phyloP scores from a whole-genome alignment of 352 stramenopile species.

The Peronospora farinosa region DNA sequence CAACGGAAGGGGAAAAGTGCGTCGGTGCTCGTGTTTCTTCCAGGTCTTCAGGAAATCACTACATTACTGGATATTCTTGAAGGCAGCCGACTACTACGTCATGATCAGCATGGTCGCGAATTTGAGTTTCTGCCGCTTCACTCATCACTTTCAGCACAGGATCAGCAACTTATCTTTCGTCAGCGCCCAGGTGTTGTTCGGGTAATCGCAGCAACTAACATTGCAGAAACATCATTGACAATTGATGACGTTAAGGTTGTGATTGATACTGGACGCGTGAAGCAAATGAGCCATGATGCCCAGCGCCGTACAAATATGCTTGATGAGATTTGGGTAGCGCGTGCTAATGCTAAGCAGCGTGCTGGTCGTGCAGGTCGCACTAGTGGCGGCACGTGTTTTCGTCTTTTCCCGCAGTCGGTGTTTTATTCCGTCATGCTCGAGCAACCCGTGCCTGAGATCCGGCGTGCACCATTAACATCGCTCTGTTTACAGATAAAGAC shows the following conservation, averaged over 20 bases:
- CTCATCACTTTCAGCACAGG: constrained; percentile 87
- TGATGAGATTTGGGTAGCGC: constrained; percentile 86
- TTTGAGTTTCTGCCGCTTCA: constrained; percentile 89
- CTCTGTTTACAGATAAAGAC: constrained; percentile 94
- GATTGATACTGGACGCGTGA: constrained; percentile 94
- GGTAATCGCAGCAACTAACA: constrained; percentile 96
- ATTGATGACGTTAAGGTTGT: constrained; percentile 93
- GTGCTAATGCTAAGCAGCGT: constrained; percentile 87
- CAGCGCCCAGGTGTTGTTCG: constrained; percentile 62
- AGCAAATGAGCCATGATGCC: constrained; percentile 79
- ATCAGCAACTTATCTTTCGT: constrained; percentile 92
- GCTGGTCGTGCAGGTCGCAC: constrained; percentile 90
- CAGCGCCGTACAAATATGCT: constrained; percentile 85
- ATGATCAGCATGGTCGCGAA: constrained; percentile 27
- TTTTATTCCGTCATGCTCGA: constrained; percentile 71
- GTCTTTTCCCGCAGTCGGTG: constrained; percentile 78
- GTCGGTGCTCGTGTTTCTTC: constrained; percentile 94
- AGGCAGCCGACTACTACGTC: constrained; percentile 45
- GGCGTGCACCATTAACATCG: constrained; percentile 91
- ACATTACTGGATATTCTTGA: constrained; percentile 68
- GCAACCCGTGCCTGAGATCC: constrained; percentile 91
- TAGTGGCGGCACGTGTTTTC: constrained; percentile 84
- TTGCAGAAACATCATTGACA: constrained; percentile 94
- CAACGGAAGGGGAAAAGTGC: constrained; percentile 30
- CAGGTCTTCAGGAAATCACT: constrained; percentile 92